Percentiles rank a stretch among this genome's conserved stretches.
Conservation (phyloP, 2,329 filamentous ascomycete genomes). For the Fusarium irregulare region DNA sequence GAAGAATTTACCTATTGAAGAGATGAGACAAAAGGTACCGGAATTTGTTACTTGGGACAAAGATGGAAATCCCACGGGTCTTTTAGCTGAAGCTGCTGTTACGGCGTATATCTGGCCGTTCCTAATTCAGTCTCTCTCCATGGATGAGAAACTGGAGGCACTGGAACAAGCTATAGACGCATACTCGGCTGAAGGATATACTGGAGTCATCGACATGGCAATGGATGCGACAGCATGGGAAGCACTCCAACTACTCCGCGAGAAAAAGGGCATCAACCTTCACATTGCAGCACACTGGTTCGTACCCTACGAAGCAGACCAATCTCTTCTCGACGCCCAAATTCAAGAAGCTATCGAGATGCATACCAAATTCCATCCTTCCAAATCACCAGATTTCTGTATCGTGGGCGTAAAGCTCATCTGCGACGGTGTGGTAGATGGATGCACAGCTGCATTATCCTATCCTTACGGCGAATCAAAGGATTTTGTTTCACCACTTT, state of each 20-base stretch:
- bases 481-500: conserved; percentile 62
- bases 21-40: conserved; percentile 56
- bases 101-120: conserved; percentile 61
- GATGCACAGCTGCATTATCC: conserved; percentile 70
- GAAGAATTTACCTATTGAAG: conserved; percentile 56
- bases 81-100: conserved; percentile 59
- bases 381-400: conserved; percentile 45
- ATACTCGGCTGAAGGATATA: conserved; percentile 60
- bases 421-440: conserved; percentile 73
- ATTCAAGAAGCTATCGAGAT: conserved; percentile 59
- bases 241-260: conserved; percentile 52
- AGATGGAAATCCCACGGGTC: conserved; percentile 57
- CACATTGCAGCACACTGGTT: conserved; percentile 61
- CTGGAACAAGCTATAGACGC: conserved; percentile 58
- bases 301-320: conserved; percentile 53
- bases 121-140: conserved; percentile 54
- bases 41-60: conserved; percentile 58
- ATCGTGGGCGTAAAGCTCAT: conserved; percentile 74
- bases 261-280: conserved; percentile 51
- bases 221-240: conserved; percentile 63
- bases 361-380: conserved; percentile 44
- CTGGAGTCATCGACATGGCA: conserved; percentile 64
- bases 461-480: conserved; percentile 67
- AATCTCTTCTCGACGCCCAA: conserved; percentile 52
- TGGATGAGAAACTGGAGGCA: conserved; percentile 55